Percentiles rank a stretch among this genome's conserved stretches.
phyloP scores from a whole-genome alignment of 1,284 basidiomycete genomes.

The Volvariella surrecta region DNA sequence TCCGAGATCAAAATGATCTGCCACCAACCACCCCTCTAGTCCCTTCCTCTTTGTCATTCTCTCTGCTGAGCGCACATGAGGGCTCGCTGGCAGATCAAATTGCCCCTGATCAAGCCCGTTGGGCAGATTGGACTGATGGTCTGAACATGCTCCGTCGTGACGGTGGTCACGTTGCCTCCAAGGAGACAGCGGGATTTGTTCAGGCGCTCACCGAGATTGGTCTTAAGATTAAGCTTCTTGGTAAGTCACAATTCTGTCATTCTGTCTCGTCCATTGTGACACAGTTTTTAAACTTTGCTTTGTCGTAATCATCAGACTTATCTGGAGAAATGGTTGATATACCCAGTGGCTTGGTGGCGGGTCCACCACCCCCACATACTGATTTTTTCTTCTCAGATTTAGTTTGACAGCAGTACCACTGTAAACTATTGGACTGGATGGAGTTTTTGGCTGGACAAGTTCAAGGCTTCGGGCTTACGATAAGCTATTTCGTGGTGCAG shows the following conservation, averaged over 20 bases:
- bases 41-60: conserved; percentile 74
- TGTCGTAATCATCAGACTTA: conserved; percentile 55
- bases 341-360: conserved; percentile 64
- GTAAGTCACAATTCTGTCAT: conserved; percentile 36
- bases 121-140: conserved; percentile 96
- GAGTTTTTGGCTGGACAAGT: conserved; percentile 10
- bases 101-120: conserved; percentile 76
- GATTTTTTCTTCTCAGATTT: conserved; percentile 85
- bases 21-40: conserved; percentile 41
- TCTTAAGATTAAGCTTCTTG: conserved; percentile 86
- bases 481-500: background rate
- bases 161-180: conserved; percentile 73
- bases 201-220: conserved; percentile 88
- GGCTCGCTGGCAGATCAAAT: conserved; percentile 80
- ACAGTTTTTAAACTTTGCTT: conserved; percentile 5
- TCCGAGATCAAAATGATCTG: conserved; percentile 51
- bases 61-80: conserved; percentile 64
- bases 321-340: conserved; percentile 91
- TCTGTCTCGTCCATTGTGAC: background rate
- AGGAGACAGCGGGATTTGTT: conserved; percentile 82
- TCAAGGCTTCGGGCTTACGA: conserved; percentile 10
- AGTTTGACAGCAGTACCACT: conserved; percentile 17
- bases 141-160: conserved; percentile 81
- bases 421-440: background rate
- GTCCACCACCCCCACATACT: conserved; percentile 67